phyloP scores from a whole-genome alignment of 2,329 filamentous ascomycete genomes.

The Graphiopsis chlorocephala region DNA sequence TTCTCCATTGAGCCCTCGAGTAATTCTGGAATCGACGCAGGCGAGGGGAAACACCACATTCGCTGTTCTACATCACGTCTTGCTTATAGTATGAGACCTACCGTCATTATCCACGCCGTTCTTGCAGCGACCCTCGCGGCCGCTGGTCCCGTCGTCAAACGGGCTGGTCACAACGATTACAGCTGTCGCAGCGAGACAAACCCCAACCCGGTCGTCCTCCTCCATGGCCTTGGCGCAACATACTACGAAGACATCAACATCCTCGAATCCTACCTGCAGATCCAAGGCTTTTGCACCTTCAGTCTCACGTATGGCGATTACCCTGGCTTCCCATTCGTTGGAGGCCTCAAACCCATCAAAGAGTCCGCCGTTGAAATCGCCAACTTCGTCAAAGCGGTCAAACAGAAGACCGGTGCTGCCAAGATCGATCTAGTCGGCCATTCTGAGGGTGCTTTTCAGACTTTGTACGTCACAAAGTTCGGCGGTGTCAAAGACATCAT shows the following conservation, averaged over 20 bases:
- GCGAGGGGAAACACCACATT: not conserved
- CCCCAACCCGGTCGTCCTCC: conserved; percentile 26
- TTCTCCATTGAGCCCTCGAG: not conserved
- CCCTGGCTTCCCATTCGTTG: conserved; percentile 21
- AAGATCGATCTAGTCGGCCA: conserved; percentile 27
- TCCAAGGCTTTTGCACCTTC: conserved; percentile 25
- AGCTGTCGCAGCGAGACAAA: conserved; percentile 22
- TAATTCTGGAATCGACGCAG: not conserved
- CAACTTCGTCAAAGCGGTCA: conserved; percentile 21
- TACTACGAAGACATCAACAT: conserved; percentile 28
- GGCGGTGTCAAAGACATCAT: conserved; percentile 19
- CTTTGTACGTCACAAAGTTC: conserved; percentile 26
- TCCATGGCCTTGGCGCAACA: conserved; percentile 27
- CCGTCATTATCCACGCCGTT: not conserved
- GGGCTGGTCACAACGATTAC: conserved; percentile 24
- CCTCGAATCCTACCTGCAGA: conserved; percentile 23
- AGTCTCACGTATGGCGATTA: conserved; percentile 26
- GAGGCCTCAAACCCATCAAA: conserved; percentile 23
- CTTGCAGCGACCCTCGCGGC: not conserved
- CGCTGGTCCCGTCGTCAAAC: not conserved
- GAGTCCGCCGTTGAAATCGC: conserved; percentile 23
- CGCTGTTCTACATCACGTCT: not conserved
- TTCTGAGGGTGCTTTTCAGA: conserved; percentile 27
- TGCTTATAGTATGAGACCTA: not conserved
- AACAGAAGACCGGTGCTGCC: conserved; percentile 18